Conservation (phyloP, 139 green algal genomes). For the Chlorella vulgaris region DNA sequence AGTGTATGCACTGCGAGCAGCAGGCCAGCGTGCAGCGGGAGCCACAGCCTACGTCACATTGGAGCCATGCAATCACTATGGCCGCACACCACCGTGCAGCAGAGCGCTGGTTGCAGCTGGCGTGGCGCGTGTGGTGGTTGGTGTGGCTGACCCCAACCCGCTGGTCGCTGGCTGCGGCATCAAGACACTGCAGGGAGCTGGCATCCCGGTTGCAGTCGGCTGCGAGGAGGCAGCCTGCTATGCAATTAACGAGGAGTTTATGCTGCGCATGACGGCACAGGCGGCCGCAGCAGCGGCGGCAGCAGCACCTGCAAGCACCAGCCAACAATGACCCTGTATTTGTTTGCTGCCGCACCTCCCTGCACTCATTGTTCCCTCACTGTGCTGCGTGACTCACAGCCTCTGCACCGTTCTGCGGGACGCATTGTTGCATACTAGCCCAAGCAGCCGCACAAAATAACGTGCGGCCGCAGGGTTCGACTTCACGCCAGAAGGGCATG, state of each 20-base stretch:
- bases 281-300: background rate
- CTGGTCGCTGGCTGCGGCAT: constrained; percentile 83
- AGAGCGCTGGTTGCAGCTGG: constrained; percentile 84
- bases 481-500: background rate
- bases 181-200: constrained; percentile 66
- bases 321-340: no score
- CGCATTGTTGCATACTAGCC: no score
- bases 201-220: constrained; percentile 69
- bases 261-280: constrained; percentile 74
- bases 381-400: no score
- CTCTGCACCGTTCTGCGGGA: no score
- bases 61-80: constrained; percentile 98
- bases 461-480: no score
- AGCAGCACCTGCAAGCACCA: background rate
- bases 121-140: constrained; percentile 89
- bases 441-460: no score
- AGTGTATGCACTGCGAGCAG: constrained; percentile 93
- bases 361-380: no score
- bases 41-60: constrained; percentile 98
- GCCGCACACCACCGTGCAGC: constrained; percentile 93
- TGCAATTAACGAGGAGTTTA: constrained; percentile 86
- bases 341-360: no score
- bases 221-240: constrained; percentile 66
- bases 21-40: constrained; percentile 71
- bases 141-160: constrained; percentile 89